Conservation (phyloP, 768 basidiomycete genomes). For the Amylocystis lapponica region DNA sequence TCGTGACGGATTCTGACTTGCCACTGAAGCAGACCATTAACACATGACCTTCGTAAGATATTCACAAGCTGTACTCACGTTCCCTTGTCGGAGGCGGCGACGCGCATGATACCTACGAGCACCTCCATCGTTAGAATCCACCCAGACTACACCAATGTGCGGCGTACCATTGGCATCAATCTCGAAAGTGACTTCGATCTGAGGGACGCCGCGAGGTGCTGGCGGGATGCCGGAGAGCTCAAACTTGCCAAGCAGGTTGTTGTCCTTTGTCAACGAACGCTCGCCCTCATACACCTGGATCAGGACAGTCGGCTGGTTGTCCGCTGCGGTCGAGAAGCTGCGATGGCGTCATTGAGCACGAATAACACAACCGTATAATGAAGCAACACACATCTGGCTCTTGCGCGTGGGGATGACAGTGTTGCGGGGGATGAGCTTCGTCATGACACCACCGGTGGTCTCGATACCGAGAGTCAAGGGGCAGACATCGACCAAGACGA, state of each 20-base stretch:
- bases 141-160: too few species aligned
- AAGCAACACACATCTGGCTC: constrained; percentile 70
- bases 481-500: constrained; percentile 95
- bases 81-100: too few species aligned
- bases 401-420: constrained; percentile 98
- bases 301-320: constrained; percentile 91
- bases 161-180: constrained; percentile 50
- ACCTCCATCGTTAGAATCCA: too few species aligned
- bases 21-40: constrained; percentile 72
- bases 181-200: constrained; percentile 91
- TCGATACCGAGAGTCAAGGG: constrained; percentile 98
- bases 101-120: too few species aligned
- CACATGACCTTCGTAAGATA: too few species aligned
- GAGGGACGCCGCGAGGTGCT: constrained; percentile 93
- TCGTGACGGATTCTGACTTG: constrained; percentile 86
- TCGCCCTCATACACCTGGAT: constrained; percentile 99
- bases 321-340: constrained; percentile 73
- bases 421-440: constrained; percentile 95
- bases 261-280: constrained; percentile 96
- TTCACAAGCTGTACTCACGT: too few species aligned
- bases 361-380: too few species aligned
- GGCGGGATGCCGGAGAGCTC: constrained; percentile 91
- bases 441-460: constrained; percentile 97
- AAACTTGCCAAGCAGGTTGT: constrained; percentile 96
- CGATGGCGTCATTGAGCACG: too few species aligned